Conservation (phyloP, 2,329 filamentous ascomycete species). For the Aspergillus cejpii region DNA sequence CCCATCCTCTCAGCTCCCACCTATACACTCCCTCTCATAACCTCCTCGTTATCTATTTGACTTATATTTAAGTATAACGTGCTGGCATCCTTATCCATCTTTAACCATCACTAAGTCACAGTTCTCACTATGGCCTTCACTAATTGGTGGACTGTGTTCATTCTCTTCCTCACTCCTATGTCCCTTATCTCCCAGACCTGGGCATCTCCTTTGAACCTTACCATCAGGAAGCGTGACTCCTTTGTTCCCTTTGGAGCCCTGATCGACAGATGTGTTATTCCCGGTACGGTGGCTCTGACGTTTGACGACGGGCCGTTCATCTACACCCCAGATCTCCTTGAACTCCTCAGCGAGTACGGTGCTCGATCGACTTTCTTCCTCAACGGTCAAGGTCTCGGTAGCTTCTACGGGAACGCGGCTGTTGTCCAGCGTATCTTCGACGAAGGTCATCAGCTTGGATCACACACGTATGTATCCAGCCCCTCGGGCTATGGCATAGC, state of each 20-base stretch:
- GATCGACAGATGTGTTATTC: constrained; percentile 34
- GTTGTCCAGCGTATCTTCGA: constrained; percentile 26
- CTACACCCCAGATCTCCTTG: constrained; percentile 53
- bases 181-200: background rate
- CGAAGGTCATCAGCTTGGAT: constrained; percentile 44
- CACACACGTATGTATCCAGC: constrained; percentile 37
- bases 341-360: constrained; percentile 50
- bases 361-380: constrained; percentile 62
- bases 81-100: background rate
- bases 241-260: constrained; percentile 40
- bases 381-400: constrained; percentile 38
- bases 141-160: background rate
- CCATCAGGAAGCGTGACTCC: background rate
- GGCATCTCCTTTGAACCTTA: background rate
- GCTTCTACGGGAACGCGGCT: constrained; percentile 26
- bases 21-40: background rate
- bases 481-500: background rate
- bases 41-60: background rate
- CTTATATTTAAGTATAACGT: background rate
- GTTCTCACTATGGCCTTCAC: background rate
- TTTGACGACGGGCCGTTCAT: constrained; percentile 59
- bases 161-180: constrained; percentile 4
- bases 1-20: background rate
- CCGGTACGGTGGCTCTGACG: constrained; percentile 56
- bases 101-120: background rate